A percentile compares a stretch with the other conserved stretches of the same genome.
Conservation (phyloP, 1,284 basidiomycete genomes). For the Afroboletus lepidellus region DNA sequence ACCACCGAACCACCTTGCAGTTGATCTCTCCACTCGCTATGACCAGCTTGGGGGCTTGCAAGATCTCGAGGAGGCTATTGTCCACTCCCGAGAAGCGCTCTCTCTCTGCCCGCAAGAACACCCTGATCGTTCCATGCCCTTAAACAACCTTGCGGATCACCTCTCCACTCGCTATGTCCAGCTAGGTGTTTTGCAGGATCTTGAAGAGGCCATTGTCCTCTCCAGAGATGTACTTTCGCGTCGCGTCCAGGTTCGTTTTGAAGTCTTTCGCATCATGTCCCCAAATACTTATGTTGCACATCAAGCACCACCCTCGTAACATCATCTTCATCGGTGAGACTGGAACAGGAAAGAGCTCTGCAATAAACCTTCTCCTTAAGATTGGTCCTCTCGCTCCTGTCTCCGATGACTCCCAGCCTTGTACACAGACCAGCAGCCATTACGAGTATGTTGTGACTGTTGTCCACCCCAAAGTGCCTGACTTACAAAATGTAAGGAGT, state of each 20-base stretch:
- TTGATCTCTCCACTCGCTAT: too few relatives aligned
- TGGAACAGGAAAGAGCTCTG: constrained; percentile 31
- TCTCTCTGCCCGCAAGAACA: too few relatives aligned
- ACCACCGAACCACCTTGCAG: too few relatives aligned
- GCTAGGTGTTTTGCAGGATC: too few relatives aligned
- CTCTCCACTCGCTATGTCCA: too few relatives aligned
- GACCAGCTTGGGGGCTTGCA: too few relatives aligned
- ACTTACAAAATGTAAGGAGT: constrained; percentile 14
- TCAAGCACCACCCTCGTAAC: constrained; percentile 2
- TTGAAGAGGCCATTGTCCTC: too few relatives aligned
- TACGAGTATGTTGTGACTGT: constrained; percentile 19
- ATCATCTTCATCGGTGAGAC: constrained; percentile 30
- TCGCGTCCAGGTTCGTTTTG: constrained; percentile 19
- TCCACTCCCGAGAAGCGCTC: too few relatives aligned
- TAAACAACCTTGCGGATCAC: too few relatives aligned
- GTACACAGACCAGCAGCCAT: constrained; percentile 17
- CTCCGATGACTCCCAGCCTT: constrained; percentile 21
- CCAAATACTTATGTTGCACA: neutral
- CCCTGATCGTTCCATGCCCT: too few relatives aligned
- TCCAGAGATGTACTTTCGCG: too few relatives aligned
- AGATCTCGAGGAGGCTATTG: too few relatives aligned
- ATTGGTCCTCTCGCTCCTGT: constrained; percentile 8
- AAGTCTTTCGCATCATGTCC: neutral
- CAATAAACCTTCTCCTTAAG: constrained; percentile 27
- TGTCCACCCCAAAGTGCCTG: neutral